A percentile compares a stretch with the other conserved stretches of the same genome.
Evolutionary conservation across 176 grass and related monocot genomes (phyloP).

Genomic region (Avena eriantha): DNA sequence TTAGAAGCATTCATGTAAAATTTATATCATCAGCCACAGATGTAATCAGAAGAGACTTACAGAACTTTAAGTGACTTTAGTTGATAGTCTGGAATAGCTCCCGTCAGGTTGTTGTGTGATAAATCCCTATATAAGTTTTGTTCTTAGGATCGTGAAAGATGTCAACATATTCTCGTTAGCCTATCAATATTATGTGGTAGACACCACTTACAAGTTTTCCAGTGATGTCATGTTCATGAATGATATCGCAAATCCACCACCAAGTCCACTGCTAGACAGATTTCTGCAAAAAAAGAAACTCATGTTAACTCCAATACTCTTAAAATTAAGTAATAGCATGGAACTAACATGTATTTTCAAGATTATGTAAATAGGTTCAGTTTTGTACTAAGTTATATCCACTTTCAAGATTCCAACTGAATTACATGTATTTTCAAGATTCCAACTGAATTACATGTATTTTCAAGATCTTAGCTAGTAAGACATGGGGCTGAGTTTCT

Average conservation of each 20-base stretch:
- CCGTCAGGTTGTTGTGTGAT: constrained; percentile 51
- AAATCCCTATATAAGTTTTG: constrained; percentile 44
- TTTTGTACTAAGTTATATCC: not conserved
- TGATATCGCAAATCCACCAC: constrained; percentile 4
- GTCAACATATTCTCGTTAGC: not conserved
- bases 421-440: not conserved
- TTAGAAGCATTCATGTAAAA: constrained; percentile 17
- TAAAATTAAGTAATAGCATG: not conserved
- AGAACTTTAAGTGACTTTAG: constrained; percentile 34
- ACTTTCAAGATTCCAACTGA: not conserved
- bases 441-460: not conserved
- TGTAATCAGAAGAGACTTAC: constrained; percentile 24
- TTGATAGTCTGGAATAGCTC: constrained; percentile 43
- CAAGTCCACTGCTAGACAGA: constrained; percentile 9
- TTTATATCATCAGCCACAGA: not conserved
- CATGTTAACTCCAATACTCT: not conserved
- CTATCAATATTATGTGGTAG: not conserved
- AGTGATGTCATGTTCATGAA: constrained; percentile 35
- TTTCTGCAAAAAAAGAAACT: constrained; percentile 11
- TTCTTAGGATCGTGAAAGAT: not conserved
- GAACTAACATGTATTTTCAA: not conserved
- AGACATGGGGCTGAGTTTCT: not conserved
- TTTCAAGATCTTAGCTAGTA: not conserved
- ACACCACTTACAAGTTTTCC: constrained; percentile 9
- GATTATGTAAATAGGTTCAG: not conserved